Evolutionary conservation across 371 early-diverging fungal genomes (phyloP), one percentile per base, ranked within the genome.

Genomic region (Mucor saturninus): DNA sequence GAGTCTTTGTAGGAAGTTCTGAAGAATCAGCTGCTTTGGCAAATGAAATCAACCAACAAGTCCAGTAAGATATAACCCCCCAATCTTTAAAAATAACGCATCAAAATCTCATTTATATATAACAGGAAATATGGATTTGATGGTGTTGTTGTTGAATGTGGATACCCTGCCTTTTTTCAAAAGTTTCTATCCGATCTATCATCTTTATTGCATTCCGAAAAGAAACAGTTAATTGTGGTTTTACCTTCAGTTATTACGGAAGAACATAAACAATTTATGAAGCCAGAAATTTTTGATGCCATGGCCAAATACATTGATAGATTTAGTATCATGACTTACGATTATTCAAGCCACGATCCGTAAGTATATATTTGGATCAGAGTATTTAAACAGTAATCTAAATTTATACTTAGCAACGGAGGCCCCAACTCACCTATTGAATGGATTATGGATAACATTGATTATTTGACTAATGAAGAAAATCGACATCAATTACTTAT

Each of bases 241-340:
- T 58, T 84, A n/a, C 76, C 83, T 1, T 78, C 86, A 2, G 52
- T 79, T 21, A 67, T 75, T 35, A 60, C 63, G 3, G 75, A 66
- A 6, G 64, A 73, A 15, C 71, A 69, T 8, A 71, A 62, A 28
- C 50, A 71, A 57, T 61, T 61, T 8, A 65, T 80, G 61, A 63
- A 62, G 8, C 61, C 74, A 2, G 67, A 67, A n/a, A 69, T 77
- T 32, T 77, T 83, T 52, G 69, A 68, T 0, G 37, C 56, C 5
- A 65, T 85, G 61, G 66, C 76, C 29, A 57, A 67, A 4, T 63
- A 75, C 42, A 77, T 86, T 4, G 85, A 85, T 61, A 61, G 74
- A n/a, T 84, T 89, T 55, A 79, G 78, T 30, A 61, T 89, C 26
- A 87, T 89, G 86, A 85, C 85, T 4, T 87, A 87, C 65, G 89